Conservation (phyloP, 2,329 filamentous ascomycete species). For the Pestalotiopsis sp. region DNA sequence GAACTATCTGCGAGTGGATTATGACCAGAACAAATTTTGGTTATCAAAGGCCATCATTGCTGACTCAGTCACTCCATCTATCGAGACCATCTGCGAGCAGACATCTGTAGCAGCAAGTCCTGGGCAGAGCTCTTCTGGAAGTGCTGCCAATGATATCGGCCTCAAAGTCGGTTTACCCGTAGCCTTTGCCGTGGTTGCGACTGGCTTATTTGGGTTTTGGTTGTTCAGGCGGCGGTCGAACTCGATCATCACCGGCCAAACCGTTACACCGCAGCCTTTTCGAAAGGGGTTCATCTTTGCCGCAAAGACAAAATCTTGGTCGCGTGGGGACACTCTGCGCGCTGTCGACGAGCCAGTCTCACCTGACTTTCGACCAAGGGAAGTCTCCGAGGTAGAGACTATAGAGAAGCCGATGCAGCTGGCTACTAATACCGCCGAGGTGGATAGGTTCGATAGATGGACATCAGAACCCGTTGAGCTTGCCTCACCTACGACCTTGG, state of each 20-base stretch:
- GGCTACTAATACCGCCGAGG: background rate
- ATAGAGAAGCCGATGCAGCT: conserved; percentile 3
- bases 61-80: background rate
- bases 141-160: background rate
- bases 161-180: conserved; percentile 9
- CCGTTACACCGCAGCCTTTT: background rate
- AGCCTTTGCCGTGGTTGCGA: background rate
- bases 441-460: background rate
- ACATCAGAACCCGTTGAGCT: background rate
- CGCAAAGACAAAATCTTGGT: background rate
- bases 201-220: background rate
- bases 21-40: conserved; percentile 17
- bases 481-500: background rate
- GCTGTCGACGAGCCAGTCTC: background rate
- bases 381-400: conserved; percentile 7
- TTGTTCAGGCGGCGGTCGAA: conserved; percentile 2
- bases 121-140: background rate
- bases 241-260: background rate
- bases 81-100: conserved; percentile 1
- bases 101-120: background rate
- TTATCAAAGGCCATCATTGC: conserved; percentile 9
- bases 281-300: background rate
- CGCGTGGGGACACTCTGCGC: background rate
- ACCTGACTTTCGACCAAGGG: background rate
- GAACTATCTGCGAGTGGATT: conserved; percentile 19